A percentile compares a stretch with the other conserved stretches of the same genome.
Conservation (phyloP, 768 basidiomycete genomes). For the Boletus sensibilis region DNA sequence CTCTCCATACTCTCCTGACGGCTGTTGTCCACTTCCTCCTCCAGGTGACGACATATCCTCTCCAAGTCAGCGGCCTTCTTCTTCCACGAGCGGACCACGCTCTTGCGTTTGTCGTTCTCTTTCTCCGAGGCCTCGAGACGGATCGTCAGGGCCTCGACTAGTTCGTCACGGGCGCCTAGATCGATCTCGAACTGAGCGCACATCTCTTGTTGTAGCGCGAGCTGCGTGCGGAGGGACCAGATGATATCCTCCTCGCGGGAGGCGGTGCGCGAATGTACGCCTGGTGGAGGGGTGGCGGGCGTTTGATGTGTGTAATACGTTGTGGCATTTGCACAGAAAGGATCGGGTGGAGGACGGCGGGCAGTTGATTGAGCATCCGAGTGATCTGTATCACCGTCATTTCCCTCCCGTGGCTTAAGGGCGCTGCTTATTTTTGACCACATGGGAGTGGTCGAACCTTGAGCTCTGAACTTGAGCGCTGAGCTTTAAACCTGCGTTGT, state of each 20-base stretch:
- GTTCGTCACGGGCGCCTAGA: slow-evolving; percentile 67
- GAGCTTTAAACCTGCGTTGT: not conserved
- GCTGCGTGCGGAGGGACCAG: slow-evolving; percentile 69
- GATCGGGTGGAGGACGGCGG: slow-evolving; percentile 56
- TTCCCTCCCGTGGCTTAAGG: slow-evolving; percentile 43
- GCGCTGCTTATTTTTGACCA: slow-evolving; percentile 63
- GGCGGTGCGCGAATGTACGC: slow-evolving; percentile 52
- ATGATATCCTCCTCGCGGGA: slow-evolving; percentile 74
- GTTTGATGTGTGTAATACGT: slow-evolving; percentile 78
- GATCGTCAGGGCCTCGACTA: slow-evolving; percentile 58
- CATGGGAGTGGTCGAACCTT: slow-evolving; percentile 36
- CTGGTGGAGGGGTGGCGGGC: slow-evolving; percentile 60
- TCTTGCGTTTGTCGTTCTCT: slow-evolving; percentile 61
- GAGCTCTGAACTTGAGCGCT: no score
- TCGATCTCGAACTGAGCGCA: slow-evolving; percentile 78
- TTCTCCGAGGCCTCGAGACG: slow-evolving; percentile 56
- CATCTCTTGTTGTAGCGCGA: slow-evolving; percentile 72
- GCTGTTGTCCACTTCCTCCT: slow-evolving; percentile 87
- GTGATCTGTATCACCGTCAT: slow-evolving; percentile 21
- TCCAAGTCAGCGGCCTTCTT: slow-evolving; percentile 78
- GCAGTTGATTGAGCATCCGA: slow-evolving; percentile 26
- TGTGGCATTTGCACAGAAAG: slow-evolving; percentile 68
- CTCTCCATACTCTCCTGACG: slow-evolving; percentile 78
- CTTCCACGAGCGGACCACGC: slow-evolving; percentile 59
- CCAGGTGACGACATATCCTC: slow-evolving; percentile 58